Percentiles rank a stretch among this genome's conserved stretches.
These are phyloP conservation scores for Linum usitatissimum DNA, from an alignment of 345 rosid genomes.

Conservation along the genomic window DNA sequence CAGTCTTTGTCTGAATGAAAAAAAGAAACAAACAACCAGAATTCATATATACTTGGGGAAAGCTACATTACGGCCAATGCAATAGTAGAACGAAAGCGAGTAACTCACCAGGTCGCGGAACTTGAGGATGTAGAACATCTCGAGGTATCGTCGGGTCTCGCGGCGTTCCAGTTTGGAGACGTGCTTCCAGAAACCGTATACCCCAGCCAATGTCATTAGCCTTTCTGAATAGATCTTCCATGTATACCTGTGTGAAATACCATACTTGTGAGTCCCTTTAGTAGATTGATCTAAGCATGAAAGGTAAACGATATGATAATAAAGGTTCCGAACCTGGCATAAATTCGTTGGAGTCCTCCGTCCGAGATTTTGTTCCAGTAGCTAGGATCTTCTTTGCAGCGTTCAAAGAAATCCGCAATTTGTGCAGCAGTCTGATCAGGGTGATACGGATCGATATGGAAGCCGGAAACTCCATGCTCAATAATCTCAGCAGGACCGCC, in stretches of 20 bases:
- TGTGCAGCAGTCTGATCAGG: constrained; percentile 55
- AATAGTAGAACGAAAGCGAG: neutral
- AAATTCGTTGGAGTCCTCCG: constrained; percentile 67
- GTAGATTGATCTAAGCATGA: neutral
- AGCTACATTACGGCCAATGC: neutral
- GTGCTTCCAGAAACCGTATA: constrained; percentile 89
- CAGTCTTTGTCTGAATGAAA: constrained; percentile 59
- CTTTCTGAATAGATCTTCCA: constrained; percentile 96
- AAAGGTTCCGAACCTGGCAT: constrained; percentile 41
- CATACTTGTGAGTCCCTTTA: neutral
- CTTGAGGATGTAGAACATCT: constrained; percentile 97
- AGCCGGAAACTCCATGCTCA: constrained; percentile 71
- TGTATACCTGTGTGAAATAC: constrained; percentile 49
- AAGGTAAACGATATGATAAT: neutral
- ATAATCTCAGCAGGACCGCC: constrained; percentile 99
- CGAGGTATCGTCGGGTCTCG: constrained; percentile 85
- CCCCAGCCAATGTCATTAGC: constrained; percentile 90
- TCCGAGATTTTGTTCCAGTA: constrained; percentile 77
- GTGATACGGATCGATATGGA: constrained; percentile 93
- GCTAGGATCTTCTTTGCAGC: constrained; percentile 61
- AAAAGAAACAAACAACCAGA: neutral
- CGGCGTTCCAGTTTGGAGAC: constrained; percentile 86
- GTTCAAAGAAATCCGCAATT: constrained; percentile 60
- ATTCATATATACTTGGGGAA: neutral
- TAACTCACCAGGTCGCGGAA: constrained; percentile 70